Evolutionary conservation across 257 asterid genomes (phyloP).

Genomic region (Rauvolfia tetraphylla): DNA sequence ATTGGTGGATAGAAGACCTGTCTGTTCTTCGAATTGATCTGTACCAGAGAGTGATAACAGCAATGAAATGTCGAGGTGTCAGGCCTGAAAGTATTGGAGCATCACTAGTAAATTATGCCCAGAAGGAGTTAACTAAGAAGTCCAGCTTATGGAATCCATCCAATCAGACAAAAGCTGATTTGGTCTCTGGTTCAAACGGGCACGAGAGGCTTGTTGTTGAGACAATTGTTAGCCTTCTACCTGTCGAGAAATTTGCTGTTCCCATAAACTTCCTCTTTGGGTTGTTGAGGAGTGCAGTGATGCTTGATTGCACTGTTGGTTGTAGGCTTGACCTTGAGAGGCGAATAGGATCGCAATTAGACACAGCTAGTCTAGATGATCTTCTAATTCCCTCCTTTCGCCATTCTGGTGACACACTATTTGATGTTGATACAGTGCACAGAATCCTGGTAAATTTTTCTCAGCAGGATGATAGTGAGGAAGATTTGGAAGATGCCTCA

Average conservation of each 20-base stretch:
- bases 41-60: slow-evolving; percentile 70
- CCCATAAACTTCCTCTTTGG: slow-evolving; percentile 83
- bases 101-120: slow-evolving; percentile 75
- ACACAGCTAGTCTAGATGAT: slow-evolving; percentile 81
- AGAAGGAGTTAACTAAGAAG: slow-evolving; percentile 71
- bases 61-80: slow-evolving; percentile 89
- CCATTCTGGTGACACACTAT: slow-evolving; percentile 76
- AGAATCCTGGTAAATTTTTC: slow-evolving; percentile 72
- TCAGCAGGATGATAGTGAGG: slow-evolving; percentile 83
- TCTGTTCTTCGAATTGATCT: slow-evolving; percentile 68
- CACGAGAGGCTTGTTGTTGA: slow-evolving; percentile 76
- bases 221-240: slow-evolving; percentile 76
- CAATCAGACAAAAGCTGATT: slow-evolving; percentile 39
- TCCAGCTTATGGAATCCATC: slow-evolving; percentile 62
- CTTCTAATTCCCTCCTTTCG: slow-evolving; percentile 79
- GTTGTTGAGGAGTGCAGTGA: slow-evolving; percentile 65
- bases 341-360: slow-evolving; percentile 75
- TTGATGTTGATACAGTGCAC: slow-evolving; percentile 80
- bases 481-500: slow-evolving; percentile 72
- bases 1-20: slow-evolving; percentile 97
- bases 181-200: slow-evolving; percentile 31
- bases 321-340: slow-evolving; percentile 86
- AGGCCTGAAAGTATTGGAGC: slow-evolving; percentile 93
- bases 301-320: slow-evolving; percentile 67
- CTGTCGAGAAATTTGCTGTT: slow-evolving; percentile 77